phyloP scores from a whole-genome alignment of 805 yeast species.

The Saturnispora mendoncae region DNA sequence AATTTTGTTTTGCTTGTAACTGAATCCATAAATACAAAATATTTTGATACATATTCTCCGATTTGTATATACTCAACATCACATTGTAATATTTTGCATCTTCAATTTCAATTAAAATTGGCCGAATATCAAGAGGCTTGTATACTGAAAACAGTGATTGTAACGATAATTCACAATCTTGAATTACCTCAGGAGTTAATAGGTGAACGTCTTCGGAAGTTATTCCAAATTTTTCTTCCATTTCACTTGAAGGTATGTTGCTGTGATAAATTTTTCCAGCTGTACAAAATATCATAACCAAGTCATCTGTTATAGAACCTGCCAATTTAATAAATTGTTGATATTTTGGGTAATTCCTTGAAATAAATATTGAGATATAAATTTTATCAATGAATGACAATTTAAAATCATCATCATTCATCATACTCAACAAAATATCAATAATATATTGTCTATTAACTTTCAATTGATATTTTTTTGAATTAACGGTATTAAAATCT shows the following conservation, averaged over 20 bases:
- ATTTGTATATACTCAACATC: constrained; percentile 45
- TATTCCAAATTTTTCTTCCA: background rate
- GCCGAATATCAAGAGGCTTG: constrained; percentile 46
- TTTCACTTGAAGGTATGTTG: background rate
- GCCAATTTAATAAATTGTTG: constrained; percentile 71
- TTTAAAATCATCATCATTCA: constrained; percentile 30
- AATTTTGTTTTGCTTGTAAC: constrained; percentile 12
- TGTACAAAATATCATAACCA: constrained; percentile 43
- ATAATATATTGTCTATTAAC: constrained; percentile 70
- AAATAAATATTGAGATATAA: constrained; percentile 58
- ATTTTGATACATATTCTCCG: constrained; percentile 44
- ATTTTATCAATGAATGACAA: constrained; percentile 25
- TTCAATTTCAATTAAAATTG: constrained; percentile 41
- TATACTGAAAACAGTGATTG: constrained; percentile 62
- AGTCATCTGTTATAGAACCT: constrained; percentile 42
- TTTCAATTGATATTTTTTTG: constrained; percentile 22
- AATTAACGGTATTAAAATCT: constrained; percentile 11
- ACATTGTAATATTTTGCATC: constrained; percentile 51
- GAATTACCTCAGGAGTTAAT: constrained; percentile 24
- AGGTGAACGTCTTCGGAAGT: constrained; percentile 15
- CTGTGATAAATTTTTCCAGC: constrained; percentile 4
- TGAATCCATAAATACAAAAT: constrained; percentile 47
- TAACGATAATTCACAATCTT: constrained; percentile 61
- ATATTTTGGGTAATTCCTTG: constrained; percentile 77
- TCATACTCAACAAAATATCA: constrained; percentile 58